phyloP scores from a whole-genome alignment of 257 asterid genomes.

The Cinchona pubescens region DNA sequence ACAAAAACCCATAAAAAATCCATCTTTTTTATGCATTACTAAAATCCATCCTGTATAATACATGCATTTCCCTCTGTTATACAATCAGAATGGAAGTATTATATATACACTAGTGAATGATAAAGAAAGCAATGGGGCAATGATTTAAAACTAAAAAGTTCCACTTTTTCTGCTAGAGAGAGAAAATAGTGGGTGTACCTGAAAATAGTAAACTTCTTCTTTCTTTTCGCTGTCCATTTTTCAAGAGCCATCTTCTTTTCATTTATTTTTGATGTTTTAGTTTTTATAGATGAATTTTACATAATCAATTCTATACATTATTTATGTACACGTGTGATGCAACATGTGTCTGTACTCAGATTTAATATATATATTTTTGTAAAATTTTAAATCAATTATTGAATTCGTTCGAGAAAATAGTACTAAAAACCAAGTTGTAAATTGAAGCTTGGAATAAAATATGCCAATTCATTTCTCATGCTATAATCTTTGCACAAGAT shows the following conservation, averaged over 20 bases:
- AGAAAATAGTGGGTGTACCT: conserved; percentile 32
- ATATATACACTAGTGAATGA: background rate
- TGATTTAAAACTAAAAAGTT: background rate
- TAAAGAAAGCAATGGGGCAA: conserved; percentile 4
- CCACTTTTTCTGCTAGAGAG: background rate
- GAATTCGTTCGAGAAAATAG: background rate
- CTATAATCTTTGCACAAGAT: too few relatives aligned
- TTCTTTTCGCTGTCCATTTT: conserved; percentile 45
- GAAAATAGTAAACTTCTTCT: conserved; percentile 39
- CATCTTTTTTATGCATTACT: background rate
- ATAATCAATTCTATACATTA: too few relatives aligned
- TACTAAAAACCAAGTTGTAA: too few relatives aligned
- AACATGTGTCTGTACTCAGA: too few relatives aligned
- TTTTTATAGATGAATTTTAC: too few relatives aligned
- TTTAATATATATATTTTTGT: too few relatives aligned
- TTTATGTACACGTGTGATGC: too few relatives aligned
- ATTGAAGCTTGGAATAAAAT: background rate
- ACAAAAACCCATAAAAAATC: conserved; percentile 2
- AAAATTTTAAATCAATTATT: background rate
- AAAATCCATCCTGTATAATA: background rate
- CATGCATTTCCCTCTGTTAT: background rate
- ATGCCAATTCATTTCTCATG: background rate
- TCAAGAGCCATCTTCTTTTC: too few relatives aligned
- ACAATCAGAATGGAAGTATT: too few relatives aligned
- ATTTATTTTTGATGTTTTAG: too few relatives aligned